phyloP scores from a whole-genome alignment of 192 early-diverging fungal genomes.

The Coemansia sp. region DNA sequence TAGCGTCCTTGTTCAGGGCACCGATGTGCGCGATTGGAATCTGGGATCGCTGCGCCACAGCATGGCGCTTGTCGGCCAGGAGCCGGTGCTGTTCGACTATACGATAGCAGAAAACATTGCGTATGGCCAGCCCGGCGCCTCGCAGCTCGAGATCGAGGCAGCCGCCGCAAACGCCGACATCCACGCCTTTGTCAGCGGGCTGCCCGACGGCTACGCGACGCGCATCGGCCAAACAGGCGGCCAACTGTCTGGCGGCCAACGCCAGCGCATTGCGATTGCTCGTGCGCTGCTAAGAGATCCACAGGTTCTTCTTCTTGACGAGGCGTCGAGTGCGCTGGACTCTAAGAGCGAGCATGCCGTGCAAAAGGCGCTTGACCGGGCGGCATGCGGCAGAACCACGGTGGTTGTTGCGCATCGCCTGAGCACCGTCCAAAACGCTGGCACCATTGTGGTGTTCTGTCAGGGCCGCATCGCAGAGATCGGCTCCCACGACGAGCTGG shows the following conservation, averaged over 20 bases:
- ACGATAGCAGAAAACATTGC: conserved; percentile 64
- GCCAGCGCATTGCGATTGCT: conserved; percentile 68
- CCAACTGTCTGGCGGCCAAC: conserved; percentile 22
- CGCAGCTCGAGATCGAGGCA: conserved; percentile 28
- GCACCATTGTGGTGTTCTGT: conserved; percentile 71
- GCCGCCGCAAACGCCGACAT: conserved; percentile 60
- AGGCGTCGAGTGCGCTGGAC: conserved; percentile 81
- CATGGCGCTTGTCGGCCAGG: conserved; percentile 64
- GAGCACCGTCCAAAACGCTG: conserved; percentile 83
- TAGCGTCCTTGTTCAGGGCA: conserved; percentile 54
- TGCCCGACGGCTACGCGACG: conserved; percentile 64
- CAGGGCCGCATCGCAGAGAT: conserved; percentile 67
- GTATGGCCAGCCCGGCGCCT: conserved; percentile 58
- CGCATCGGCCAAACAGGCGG: conserved; percentile 66
- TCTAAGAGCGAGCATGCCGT: conserved; percentile 77
- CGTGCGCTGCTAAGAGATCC: conserved; percentile 67
- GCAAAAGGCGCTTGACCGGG: conserved; percentile 72
- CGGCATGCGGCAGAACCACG: conserved; percentile 72
- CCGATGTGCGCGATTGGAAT: conserved; percentile 54
- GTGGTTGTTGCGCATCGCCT: conserved; percentile 77
- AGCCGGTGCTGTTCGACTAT: conserved; percentile 64
- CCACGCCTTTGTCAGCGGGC: conserved; percentile 57
- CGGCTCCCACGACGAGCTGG: conserved; percentile 70
- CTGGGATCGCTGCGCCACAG: conserved; percentile 43
- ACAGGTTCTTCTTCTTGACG: conserved; percentile 75